A percentile compares a stretch with the other conserved stretches of the same genome.
Conservation (phyloP, 495 filamentous ascomycete genomes). For the Penicillium alfredii region DNA sequence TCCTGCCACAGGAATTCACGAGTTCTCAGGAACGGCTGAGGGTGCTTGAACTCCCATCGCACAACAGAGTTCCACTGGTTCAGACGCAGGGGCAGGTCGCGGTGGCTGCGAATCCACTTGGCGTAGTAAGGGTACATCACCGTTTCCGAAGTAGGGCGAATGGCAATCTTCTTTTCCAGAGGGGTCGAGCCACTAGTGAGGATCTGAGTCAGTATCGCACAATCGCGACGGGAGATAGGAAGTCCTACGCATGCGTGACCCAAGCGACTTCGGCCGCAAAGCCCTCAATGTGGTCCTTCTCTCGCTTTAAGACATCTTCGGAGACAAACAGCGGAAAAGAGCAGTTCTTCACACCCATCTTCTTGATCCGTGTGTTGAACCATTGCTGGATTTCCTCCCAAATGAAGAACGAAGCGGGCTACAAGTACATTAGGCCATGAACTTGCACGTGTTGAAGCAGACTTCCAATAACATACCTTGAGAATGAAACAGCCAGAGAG, state of each 20-base stretch:
- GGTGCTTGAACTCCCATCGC: conserved; percentile 97
- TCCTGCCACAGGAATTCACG: conserved; percentile 98
- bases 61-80: conserved; percentile 99
- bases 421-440: conserved; percentile 7
- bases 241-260: conserved; percentile 86
- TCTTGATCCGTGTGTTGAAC: conserved; percentile 84
- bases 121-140: conserved; percentile 95
- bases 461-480: conserved; percentile 52
- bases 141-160: conserved; percentile 91
- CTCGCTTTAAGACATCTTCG: conserved; percentile 79
- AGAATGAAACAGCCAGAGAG: conserved; percentile 95
- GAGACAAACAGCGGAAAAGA: conserved; percentile 95
- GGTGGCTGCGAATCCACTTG: conserved; percentile 91
- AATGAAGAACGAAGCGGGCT: conserved; percentile 74
- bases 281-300: conserved; percentile 96
- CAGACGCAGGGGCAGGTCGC: conserved; percentile 84
- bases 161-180: conserved; percentile 90
- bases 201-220: neutral
- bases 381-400: conserved; percentile 89
- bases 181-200: conserved; percentile 61
- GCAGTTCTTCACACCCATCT: conserved; percentile 85
- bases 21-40: conserved; percentile 87
- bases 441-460: too few relatives aligned
- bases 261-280: conserved; percentile 97
- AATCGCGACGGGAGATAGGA: neutral